Conservation (phyloP, 2,329 filamentous ascomycete species). For the Sphaerostilbella broomeana region DNA sequence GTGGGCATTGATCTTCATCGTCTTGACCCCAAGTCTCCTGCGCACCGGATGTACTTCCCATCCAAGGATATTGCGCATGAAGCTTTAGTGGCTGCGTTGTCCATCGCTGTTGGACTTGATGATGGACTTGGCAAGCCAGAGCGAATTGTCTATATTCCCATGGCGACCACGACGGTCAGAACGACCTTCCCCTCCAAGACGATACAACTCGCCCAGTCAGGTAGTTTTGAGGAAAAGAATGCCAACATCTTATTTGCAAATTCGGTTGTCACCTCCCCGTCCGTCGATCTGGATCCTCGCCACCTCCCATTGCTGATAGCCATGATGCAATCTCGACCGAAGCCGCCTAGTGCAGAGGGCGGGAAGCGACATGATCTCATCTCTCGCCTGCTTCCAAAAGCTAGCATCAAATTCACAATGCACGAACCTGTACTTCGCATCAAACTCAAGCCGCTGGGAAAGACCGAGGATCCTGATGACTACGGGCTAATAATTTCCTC, state of each 20-base stretch:
- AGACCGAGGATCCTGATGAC: slow-evolving; percentile 61
- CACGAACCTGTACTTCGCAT: slow-evolving; percentile 94
- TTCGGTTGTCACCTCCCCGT: slow-evolving; percentile 91
- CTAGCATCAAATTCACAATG: slow-evolving; percentile 90
- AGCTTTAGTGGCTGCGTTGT: slow-evolving; percentile 83
- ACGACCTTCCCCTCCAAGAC: slow-evolving; percentile 94
- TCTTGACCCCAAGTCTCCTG: slow-evolving; percentile 84
- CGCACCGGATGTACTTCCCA: slow-evolving; percentile 97
- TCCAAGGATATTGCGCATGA: slow-evolving; percentile 90
- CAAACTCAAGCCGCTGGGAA: slow-evolving; percentile 71
- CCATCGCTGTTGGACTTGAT: slow-evolving; percentile 84
- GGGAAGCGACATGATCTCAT: slow-evolving; percentile 62
- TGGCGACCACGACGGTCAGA: slow-evolving; percentile 92
- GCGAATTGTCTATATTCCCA: slow-evolving; percentile 85
- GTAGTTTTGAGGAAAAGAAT: slow-evolving; percentile 74
- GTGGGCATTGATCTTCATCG: slow-evolving; percentile 88
- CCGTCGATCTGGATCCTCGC: slow-evolving; percentile 84
- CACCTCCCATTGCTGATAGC: slow-evolving; percentile 82
- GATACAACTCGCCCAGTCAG: slow-evolving; percentile 68
- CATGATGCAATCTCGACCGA: slow-evolving; percentile 55
- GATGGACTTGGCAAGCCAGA: slow-evolving; percentile 83
- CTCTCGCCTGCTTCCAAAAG: slow-evolving; percentile 86
- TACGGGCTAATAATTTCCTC: slow-evolving; percentile 95
- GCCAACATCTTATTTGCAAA: slow-evolving; percentile 96
- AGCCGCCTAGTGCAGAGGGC: slow-evolving; percentile 27